These are phyloP conservation scores for Rhododendron ferrugineum DNA, from an alignment of 148 eudicot species.

Conservation along the genomic window DNA sequence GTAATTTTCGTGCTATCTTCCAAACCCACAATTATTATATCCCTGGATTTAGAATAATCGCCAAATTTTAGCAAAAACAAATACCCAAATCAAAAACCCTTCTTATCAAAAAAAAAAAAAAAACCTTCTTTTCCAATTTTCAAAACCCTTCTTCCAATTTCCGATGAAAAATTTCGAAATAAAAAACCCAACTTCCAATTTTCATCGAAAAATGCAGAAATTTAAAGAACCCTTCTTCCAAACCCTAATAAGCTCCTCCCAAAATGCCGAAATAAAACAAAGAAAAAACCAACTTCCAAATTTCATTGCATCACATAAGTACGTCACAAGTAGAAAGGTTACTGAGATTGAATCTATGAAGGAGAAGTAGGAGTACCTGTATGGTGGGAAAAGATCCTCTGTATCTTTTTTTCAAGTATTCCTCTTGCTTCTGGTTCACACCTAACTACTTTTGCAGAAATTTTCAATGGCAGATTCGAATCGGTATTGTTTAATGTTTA, in stretches of 20 bases:
- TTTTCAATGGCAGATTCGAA: not conserved
- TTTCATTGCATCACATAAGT: not conserved
- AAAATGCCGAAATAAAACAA: not conserved
- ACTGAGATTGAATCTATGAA: not conserved
- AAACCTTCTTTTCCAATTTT: not conserved
- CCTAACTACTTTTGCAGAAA: not conserved
- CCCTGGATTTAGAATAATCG: not conserved
- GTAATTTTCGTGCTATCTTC: not conserved
- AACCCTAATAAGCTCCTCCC: not conserved
- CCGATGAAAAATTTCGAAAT: not conserved
- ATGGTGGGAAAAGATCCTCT: slow-evolving; percentile 1
- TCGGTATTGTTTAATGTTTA: not conserved
- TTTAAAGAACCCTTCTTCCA: not conserved
- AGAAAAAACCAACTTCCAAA: not conserved
- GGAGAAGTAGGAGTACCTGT: not conserved
- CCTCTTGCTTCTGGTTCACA: not conserved
- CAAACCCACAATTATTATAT: not conserved
- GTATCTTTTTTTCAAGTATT: not conserved
- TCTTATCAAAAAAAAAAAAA: not conserved
- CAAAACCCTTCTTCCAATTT: not conserved
- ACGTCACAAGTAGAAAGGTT: not conserved
- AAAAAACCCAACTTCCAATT: not conserved
- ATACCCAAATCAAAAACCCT: not conserved
- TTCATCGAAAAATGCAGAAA: not conserved
- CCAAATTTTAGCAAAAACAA: not conserved